Conservation (phyloP, 2,329 filamentous ascomycete species). For the Polychaeton citri region DNA sequence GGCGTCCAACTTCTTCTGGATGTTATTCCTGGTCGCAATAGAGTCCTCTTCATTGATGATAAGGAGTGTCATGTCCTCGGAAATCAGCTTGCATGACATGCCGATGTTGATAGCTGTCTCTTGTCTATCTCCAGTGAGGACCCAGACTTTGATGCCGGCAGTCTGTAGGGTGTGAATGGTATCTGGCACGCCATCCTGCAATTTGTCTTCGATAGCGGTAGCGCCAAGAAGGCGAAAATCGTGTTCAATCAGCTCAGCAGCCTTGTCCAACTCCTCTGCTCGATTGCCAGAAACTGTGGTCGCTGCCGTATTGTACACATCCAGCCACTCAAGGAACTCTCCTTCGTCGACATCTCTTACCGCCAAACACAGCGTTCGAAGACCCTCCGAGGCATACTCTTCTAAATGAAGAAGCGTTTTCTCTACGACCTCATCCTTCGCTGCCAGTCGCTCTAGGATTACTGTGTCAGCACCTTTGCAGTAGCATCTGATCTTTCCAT, state of each 20-base stretch:
- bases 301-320: constrained; percentile 72
- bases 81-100: constrained; percentile 98
- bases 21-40: constrained; percentile 67
- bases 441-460: constrained; percentile 77
- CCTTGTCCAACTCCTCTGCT: constrained; percentile 91
- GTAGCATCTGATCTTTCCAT: constrained; percentile 87
- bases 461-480: constrained; percentile 97
- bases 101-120: constrained; percentile 99
- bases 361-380: constrained; percentile 86
- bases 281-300: constrained; percentile 88
- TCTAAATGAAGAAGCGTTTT: constrained; percentile 89
- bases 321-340: constrained; percentile 77
- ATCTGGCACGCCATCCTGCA: constrained; percentile 95
- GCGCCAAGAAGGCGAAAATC: constrained; percentile 85
- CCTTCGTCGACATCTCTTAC: constrained; percentile 86
- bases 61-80: constrained; percentile 94
- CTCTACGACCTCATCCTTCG: constrained; percentile 71
- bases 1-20: constrained; percentile 86
- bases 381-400: constrained; percentile 91
- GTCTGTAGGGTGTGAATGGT: constrained; percentile 95
- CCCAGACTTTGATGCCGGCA: constrained; percentile 97
- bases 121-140: constrained; percentile 90
- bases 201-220: constrained; percentile 90
- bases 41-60: constrained; percentile 88
- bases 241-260: constrained; percentile 86